Evolutionary conservation across 805 yeast genomes (phyloP).

Genomic region (Candida orba): DNA sequence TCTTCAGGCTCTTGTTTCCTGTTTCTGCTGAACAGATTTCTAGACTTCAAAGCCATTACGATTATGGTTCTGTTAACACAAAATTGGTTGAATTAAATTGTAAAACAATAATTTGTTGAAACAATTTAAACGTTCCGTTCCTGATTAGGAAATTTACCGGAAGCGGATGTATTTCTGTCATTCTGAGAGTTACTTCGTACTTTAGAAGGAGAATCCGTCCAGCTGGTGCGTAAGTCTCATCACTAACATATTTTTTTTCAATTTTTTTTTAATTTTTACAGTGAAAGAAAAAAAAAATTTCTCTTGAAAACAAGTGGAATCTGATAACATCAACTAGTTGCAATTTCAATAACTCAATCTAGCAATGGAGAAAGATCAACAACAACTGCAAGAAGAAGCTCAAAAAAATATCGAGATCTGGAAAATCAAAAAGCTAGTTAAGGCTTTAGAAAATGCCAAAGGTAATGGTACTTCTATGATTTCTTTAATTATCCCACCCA

Average conservation of each 20-base stretch:
- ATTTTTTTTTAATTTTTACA: neutral
- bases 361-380: too few species aligned
- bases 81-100: neutral
- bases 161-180: neutral
- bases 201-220: too few species aligned
- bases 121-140: neutral
- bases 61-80: neutral
- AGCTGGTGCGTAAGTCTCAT: slow-evolving; percentile 6
- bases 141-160: neutral
- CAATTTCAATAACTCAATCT: neutral
- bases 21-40: slow-evolving; percentile 21
- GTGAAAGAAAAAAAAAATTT: slow-evolving; percentile 1
- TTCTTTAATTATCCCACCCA: slow-evolving; percentile 91
- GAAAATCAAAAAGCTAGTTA: slow-evolving; percentile 94
- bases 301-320: neutral
- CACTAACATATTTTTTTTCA: neutral
- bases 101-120: too few species aligned
- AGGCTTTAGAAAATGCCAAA: slow-evolving; percentile 81
- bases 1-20: slow-evolving; percentile 6
- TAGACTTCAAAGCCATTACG: slow-evolving; percentile 18
- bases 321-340: too few species aligned
- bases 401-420: slow-evolving; percentile 98
- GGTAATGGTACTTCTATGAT: slow-evolving; percentile 99
- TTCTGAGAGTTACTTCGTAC: slow-evolving; percentile 7
- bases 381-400: slow-evolving; percentile 48